These are phyloP conservation scores for Neurospora sp. DNA, from an alignment of 495 filamentous ascomycete genomes.

Conservation along the genomic window DNA sequence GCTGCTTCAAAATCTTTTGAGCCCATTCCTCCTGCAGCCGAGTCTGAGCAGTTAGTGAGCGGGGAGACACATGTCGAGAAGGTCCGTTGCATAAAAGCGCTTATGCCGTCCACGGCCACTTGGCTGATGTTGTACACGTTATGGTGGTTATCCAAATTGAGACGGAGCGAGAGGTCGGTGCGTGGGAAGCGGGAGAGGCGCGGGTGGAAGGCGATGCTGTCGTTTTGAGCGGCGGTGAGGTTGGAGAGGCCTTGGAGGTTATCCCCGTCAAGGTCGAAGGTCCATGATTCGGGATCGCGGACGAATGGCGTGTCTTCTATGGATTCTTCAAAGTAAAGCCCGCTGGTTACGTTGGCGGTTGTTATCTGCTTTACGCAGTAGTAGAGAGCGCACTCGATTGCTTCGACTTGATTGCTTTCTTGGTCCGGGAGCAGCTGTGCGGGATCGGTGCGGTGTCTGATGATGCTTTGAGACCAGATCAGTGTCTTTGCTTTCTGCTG, in stretches of 20 bases:
- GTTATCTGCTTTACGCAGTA: too few species aligned
- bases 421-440: too few species aligned
- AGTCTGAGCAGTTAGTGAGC: background rate
- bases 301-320: too few species aligned
- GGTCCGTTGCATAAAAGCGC: background rate
- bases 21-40: background rate
- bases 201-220: background rate
- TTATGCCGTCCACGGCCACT: background rate
- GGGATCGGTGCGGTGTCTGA: too few species aligned
- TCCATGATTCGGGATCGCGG: too few species aligned
- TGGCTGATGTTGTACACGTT: background rate
- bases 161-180: background rate
- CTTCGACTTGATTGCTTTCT: too few species aligned
- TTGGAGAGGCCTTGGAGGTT: background rate
- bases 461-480: too few species aligned
- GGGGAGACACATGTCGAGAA: background rate
- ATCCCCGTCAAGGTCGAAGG: too few species aligned
- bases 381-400: too few species aligned
- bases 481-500: too few species aligned
- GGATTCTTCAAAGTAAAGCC: too few species aligned
- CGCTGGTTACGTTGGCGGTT: too few species aligned
- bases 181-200: background rate
- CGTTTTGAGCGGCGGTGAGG: background rate
- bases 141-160: background rate
- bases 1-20: background rate